phyloP scores from a whole-genome alignment of 371 early-diverging fungal genomes.

The Mucor sp. region DNA sequence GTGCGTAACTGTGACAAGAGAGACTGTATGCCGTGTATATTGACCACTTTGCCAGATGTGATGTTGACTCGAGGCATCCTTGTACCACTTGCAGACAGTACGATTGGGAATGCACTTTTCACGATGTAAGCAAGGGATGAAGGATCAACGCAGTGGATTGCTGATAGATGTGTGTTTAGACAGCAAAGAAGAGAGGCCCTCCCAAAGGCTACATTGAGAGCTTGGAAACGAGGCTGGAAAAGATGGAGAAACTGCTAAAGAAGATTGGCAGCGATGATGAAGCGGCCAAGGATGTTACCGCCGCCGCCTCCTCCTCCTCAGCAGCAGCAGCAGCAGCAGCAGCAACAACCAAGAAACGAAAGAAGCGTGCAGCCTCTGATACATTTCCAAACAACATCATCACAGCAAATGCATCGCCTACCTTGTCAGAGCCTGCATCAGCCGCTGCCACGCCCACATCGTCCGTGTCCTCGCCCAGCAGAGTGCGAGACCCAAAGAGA shows the following conservation, averaged over 20 bases:
- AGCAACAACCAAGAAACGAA: neutral
- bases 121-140: conserved; percentile 34
- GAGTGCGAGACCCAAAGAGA: neutral
- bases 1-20: conserved; percentile 11
- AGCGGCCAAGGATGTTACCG: neutral
- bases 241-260: conserved; percentile 40
- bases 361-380: neutral
- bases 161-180: conserved; percentile 14
- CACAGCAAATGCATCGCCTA: neutral
- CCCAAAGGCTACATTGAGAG: conserved; percentile 54
- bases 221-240: conserved; percentile 39
- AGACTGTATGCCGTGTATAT: neutral
- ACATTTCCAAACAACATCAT: neutral
- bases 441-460: neutral
- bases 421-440: neutral
- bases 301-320: no score
- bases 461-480: neutral
- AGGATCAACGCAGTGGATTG: neutral
- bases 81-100: conserved; percentile 48
- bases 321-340: no score
- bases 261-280: conserved; percentile 10
- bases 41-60: conserved; percentile 32
- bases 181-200: conserved; percentile 50
- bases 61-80: conserved; percentile 37
- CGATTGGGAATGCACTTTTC: conserved; percentile 49